A percentile compares a stretch with the other conserved stretches of the same genome.
These are phyloP conservation scores for Penicillium lividum DNA, from an alignment of 495 filamentous ascomycete genomes.

Conservation along the genomic window DNA sequence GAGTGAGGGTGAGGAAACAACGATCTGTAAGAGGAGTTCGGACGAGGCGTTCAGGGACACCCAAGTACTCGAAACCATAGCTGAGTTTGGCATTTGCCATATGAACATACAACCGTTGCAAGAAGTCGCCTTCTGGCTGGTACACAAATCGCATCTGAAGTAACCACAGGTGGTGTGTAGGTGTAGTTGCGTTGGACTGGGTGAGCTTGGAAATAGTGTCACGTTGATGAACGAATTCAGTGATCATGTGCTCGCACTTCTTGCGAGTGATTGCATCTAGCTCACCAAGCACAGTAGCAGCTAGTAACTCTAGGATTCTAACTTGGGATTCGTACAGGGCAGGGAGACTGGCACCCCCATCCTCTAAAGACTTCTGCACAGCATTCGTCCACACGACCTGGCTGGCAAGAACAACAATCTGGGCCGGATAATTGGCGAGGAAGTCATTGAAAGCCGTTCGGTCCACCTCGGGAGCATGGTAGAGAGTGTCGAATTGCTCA, in stretches of 20 bases:
- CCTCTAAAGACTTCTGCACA: conserved; percentile 71
- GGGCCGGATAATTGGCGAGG: conserved; percentile 79
- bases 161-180: conserved; percentile 88
- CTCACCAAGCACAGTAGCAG: conserved; percentile 85
- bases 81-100: conserved; percentile 96
- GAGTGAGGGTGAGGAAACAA: conserved; percentile 95
- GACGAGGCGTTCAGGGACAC: conserved; percentile 92
- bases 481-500: conserved; percentile 67
- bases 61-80: conserved; percentile 98
- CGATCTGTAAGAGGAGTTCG: conserved; percentile 95
- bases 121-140: conserved; percentile 71
- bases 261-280: conserved; percentile 83
- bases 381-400: conserved; percentile 90
- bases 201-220: conserved; percentile 85
- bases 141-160: conserved; percentile 99
- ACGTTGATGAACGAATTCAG: conserved; percentile 96
- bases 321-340: conserved; percentile 73
- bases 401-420: conserved; percentile 94
- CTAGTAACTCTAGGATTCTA: conserved; percentile 77
- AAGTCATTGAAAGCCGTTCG: conserved; percentile 69
- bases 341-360: conserved; percentile 66
- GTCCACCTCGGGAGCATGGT: conserved; percentile 65
- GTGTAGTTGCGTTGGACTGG: conserved; percentile 68
- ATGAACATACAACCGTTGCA: conserved; percentile 83
- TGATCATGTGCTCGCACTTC: conserved; percentile 98